phyloP scores from a whole-genome alignment of 805 yeast genomes.

The Saturnispora bothae region DNA sequence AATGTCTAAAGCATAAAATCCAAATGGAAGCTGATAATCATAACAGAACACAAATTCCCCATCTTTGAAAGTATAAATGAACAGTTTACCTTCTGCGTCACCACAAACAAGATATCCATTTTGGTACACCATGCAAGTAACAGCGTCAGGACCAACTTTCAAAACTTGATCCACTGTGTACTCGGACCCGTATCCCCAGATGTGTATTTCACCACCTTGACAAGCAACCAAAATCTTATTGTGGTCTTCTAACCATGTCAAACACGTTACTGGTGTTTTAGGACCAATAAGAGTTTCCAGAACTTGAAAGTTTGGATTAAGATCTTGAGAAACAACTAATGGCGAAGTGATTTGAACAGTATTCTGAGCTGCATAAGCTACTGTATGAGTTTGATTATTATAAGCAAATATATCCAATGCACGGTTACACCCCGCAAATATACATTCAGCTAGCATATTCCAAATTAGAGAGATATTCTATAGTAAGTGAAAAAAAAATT shows the following conservation, averaged over 20 bases:
- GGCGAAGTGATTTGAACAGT: conserved; percentile 67
- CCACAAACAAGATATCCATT: conserved; percentile 44
- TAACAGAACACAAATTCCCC: conserved; percentile 24
- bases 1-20: conserved; percentile 40
- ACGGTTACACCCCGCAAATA: conserved; percentile 64
- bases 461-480: no score
- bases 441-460: conserved; percentile 32
- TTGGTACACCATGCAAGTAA: conserved; percentile 11
- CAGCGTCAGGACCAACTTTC: conserved; percentile 2
- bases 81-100: conserved; percentile 48
- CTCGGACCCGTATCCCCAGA: conserved; percentile 40
- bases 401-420: conserved; percentile 53
- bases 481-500: no score
- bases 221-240: conserved; percentile 46
- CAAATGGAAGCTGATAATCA: conserved; percentile 26
- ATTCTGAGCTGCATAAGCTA: conserved; percentile 66
- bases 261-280: conserved; percentile 52
- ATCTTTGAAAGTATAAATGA: conserved; percentile 22
- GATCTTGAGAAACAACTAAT: conserved; percentile 18
- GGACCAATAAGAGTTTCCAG: conserved; percentile 50
- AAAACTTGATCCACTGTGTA: conserved; percentile 27
- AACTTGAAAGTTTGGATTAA: conserved; percentile 36
- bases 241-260: conserved; percentile 41
- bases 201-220: conserved; percentile 51
- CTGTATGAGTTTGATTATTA: conserved; percentile 25